Conservation (phyloP, 805 yeast species). For the Metschnikowia vanudenii region DNA sequence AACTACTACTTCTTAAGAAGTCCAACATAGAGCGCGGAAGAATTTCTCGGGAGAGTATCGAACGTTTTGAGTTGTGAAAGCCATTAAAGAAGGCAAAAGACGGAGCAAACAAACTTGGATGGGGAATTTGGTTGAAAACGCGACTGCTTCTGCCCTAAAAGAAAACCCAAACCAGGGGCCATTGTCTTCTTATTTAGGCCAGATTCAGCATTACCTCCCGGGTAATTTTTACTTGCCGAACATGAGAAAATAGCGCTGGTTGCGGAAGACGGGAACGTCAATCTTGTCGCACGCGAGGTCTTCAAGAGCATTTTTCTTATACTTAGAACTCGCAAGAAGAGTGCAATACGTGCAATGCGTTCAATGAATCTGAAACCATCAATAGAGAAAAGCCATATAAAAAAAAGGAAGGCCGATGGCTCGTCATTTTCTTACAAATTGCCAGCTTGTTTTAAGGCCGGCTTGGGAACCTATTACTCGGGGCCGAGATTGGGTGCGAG, state of each 20-base stretch:
- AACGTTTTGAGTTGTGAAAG: background rate
- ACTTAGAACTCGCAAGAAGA: too few relatives aligned
- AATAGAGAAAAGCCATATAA: too few relatives aligned
- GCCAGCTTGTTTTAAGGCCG: too few relatives aligned
- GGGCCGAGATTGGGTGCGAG: too few relatives aligned
- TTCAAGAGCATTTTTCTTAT: background rate
- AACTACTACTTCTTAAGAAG: conserved; percentile 5
- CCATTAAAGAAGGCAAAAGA: background rate
- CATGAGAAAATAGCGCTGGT: background rate
- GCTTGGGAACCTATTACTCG: too few relatives aligned
- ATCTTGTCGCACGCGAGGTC: background rate
- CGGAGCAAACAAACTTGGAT: background rate
- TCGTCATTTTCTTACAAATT: too few relatives aligned
- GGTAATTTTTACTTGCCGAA: background rate
- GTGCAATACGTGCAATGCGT: too few relatives aligned
- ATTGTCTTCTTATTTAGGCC: conserved; percentile 3
- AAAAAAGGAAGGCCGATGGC: too few relatives aligned
- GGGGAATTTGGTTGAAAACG: background rate
- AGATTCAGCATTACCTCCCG: background rate
- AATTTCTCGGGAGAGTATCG: background rate
- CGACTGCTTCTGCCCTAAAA: too few relatives aligned
- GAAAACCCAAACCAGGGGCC: background rate
- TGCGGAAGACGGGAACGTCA: background rate
- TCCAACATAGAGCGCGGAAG: conserved; percentile 2
- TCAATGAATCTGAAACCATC: too few relatives aligned